Evolutionary conservation across 257 asterid species (phyloP).

Genomic region (Solanum raphanifolium): DNA sequence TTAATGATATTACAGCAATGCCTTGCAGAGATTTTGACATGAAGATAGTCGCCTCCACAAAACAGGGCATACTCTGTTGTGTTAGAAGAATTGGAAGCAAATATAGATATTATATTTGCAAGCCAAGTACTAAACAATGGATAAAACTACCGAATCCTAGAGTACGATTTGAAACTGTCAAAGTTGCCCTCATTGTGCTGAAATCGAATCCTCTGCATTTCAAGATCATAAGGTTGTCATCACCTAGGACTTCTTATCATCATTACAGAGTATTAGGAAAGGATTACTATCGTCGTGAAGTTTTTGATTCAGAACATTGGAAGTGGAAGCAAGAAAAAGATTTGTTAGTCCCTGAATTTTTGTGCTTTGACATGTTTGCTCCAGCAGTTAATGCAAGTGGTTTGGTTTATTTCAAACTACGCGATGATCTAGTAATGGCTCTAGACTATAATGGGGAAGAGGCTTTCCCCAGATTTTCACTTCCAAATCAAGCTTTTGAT

Average conservation of each 20-base stretch:
- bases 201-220: not conserved
- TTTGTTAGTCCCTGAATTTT: not conserved
- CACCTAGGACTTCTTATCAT: not conserved
- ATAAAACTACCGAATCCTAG: conserved; percentile 2
- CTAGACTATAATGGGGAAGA: not conserved
- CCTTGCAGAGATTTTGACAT: not conserved
- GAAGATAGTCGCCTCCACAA: not conserved
- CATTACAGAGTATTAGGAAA: not conserved
- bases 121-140: conserved; percentile 9
- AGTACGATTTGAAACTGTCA: not conserved
- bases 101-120: not conserved
- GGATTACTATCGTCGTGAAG: not conserved
- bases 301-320: conserved; percentile 12
- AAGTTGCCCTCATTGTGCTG: not conserved
- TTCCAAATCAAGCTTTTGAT: not conserved
- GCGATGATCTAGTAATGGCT: not conserved
- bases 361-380: not conserved
- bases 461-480: not conserved
- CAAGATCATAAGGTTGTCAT: conserved; percentile 3
- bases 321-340: not conserved
- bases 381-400: not conserved
- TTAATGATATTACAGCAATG: not conserved
- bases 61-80: conserved; percentile 6
- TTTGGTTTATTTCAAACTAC: not conserved
- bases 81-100: not conserved